Evolutionary conservation across 805 yeast species (phyloP), one percentile per base, ranked within the genome.

Genomic region (Yamadazyma philogaea): DNA sequence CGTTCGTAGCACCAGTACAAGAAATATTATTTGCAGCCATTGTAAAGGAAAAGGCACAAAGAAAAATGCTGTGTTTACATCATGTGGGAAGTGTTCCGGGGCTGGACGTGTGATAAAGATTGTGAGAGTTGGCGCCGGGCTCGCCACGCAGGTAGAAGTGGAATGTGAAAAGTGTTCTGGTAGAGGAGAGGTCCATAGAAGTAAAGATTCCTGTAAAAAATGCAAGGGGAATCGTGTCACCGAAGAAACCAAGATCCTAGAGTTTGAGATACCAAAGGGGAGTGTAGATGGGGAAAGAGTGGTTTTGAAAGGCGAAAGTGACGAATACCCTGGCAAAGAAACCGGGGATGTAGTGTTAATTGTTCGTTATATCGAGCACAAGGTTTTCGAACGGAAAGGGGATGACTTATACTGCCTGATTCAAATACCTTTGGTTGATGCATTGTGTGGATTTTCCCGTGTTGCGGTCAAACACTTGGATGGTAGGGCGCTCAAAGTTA

Each of bases 31-130:
- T 1, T 91, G 99, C 68, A 61, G 72, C 4, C 55, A 64, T 28
- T 91, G 99, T 64, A 66, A 73, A 31, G 97, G 97, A 2, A 63
- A 77, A 0, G 97, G 97, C 2, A 81, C 85, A 45, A 79, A 76
- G 48, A 63, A 79, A 49, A 67, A 75, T 50, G 84, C 90, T 3
- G 69, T 64, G 7, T 61, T 73, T 16, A 70, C 72, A 31, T 56
- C 56, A 30, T 93, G 98, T 70, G 66, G 71, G 1, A 60, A 67
- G 1, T 91, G 99, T 67, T 67, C 75, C 20, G 97, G 96, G 1
- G 61, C 67, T 26, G 97, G 98, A 2, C 60, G 61, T 30, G 73
- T 74, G 4, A 73, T 77, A 46, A 78, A 79, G 54, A 67, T 84
- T 24, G 68, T 78, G 44, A 73, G 88, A 40, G 74, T 84, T 37